Evolutionary conservation across 176 grass and related monocot species (phyloP).

Genomic region (Saccharum spontaneum): DNA sequence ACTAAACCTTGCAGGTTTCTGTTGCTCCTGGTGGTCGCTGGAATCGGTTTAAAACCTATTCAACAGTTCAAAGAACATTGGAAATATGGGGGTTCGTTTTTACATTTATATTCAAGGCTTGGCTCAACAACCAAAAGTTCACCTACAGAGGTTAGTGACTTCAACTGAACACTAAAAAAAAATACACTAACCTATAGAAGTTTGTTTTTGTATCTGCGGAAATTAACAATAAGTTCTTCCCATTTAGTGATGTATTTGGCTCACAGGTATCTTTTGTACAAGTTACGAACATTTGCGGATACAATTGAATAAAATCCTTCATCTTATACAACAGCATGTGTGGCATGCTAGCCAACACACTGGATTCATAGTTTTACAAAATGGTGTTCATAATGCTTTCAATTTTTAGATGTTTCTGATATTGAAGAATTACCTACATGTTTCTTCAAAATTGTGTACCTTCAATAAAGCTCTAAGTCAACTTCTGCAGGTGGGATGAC

Average conservation of each 20-base stretch:
- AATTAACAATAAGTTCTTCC: slow-evolving; percentile 1
- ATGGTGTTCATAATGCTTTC: slow-evolving; percentile 4
- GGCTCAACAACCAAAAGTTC: slow-evolving; percentile 96
- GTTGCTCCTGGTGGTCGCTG: slow-evolving; percentile 89
- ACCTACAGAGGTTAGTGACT: slow-evolving; percentile 72
- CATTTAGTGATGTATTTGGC: slow-evolving; percentile 6
- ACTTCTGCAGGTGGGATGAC: slow-evolving; percentile 78
- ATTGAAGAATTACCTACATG: neutral
- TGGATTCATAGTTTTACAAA: neutral
- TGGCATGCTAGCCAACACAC: neutral
- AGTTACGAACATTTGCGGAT: neutral
- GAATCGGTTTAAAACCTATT: slow-evolving; percentile 99
- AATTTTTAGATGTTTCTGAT: neutral
- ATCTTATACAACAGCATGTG: neutral
- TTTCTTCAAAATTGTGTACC: slow-evolving; percentile 5
- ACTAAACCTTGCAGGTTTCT: slow-evolving; percentile 73
- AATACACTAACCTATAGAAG: neutral
- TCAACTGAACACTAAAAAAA: slow-evolving; percentile 5
- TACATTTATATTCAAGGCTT: slow-evolving; percentile 77
- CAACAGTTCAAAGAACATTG: slow-evolving; percentile 95
- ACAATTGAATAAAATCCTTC: slow-evolving; percentile 16
- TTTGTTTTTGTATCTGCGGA: neutral
- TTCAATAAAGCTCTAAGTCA: slow-evolving; percentile 19
- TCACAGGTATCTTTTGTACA: neutral
- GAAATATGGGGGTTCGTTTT: slow-evolving; percentile 99